Evolutionary conservation across 2,329 filamentous ascomycete genomes (phyloP).

Genomic region (Zymoseptoria brevis): DNA sequence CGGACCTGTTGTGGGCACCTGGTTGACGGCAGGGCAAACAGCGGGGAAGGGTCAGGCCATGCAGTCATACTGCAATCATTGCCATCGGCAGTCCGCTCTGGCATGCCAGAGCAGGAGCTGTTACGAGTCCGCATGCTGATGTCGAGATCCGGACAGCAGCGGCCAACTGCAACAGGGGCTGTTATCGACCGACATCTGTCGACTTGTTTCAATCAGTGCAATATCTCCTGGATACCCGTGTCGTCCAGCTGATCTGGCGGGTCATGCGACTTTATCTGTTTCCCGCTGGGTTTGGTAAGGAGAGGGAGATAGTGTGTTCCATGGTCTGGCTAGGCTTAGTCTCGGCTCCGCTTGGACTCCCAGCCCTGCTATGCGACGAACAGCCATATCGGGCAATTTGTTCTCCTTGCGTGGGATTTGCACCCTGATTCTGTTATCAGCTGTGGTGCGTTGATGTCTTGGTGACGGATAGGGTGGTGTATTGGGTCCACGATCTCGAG

Average conservation of each 20-base stretch:
- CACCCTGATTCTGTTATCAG: background rate
- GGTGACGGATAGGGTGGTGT: background rate
- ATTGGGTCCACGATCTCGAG: background rate
- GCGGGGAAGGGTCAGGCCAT: background rate
- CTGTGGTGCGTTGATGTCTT: background rate
- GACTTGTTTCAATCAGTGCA: background rate
- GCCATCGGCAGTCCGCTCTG: background rate
- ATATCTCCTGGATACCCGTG: background rate
- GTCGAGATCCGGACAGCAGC: background rate
- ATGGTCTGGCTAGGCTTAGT: background rate
- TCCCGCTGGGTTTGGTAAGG: background rate
- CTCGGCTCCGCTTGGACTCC: background rate
- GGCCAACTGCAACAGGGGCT: background rate
- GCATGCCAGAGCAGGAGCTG: background rate
- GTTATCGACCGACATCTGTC: background rate
- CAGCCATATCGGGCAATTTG: background rate
- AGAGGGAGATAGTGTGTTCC: background rate
- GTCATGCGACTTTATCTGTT: background rate
- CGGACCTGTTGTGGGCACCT: background rate
- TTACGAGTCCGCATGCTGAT: background rate
- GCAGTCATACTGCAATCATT: background rate
- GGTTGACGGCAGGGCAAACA: background rate
- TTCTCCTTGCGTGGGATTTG: background rate
- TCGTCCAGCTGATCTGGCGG: background rate
- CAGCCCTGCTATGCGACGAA: background rate